Base-by-base conservation (phyloP, 1,284 basidiomycete species). In the Wallemia hederae region DNA sequence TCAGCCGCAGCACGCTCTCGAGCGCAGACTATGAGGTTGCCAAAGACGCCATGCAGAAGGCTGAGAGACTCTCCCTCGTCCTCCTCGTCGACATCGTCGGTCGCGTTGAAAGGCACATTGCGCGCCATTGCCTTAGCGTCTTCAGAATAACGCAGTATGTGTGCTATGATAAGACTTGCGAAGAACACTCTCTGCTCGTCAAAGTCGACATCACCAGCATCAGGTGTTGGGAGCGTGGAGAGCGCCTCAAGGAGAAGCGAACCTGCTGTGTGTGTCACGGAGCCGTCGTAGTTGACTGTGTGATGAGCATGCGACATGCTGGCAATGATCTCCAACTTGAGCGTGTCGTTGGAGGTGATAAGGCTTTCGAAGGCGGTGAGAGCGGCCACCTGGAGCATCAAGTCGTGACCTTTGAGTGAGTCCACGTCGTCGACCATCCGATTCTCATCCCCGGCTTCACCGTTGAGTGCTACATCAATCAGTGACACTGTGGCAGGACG, bases 1-100 rank as follows among this genome's bases (percentile, higher is more conserved):
- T 68, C 68, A 56, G 69, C 70, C 49, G 74, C 73, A 2, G 72
- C 70, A 61, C 76, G 75, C 64, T 77, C 75, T 29, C 76, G 69
- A 58, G 73, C 67, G 0, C 77, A 75, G 81, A 85, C 65, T 77
- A 78, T 72, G 5, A 79, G 65, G 66, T 78, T 85, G 73, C 67
- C 82, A 2, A 78, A 73, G 0, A 79, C 66, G 17, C 76, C 69
- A 63, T 76, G 74, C 2, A 79, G 70, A 5, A 79, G 68, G 1
- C 71, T 71, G 1, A 68, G 66, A 2, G 68, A 67, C 14, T 76
- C 75, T 59, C 74, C 74, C 24, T 76, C 75, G 57, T 74, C 75
- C 27, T 75, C 74, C 26, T 72, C 72, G 1, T 71, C 71, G 7
- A 64, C 66, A 0, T 65, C 64, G 34, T 69, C 67, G 1, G 66